These are phyloP conservation scores for Brassica balearica DNA, from an alignment of 441 rosid species.

Conservation along the genomic window DNA sequence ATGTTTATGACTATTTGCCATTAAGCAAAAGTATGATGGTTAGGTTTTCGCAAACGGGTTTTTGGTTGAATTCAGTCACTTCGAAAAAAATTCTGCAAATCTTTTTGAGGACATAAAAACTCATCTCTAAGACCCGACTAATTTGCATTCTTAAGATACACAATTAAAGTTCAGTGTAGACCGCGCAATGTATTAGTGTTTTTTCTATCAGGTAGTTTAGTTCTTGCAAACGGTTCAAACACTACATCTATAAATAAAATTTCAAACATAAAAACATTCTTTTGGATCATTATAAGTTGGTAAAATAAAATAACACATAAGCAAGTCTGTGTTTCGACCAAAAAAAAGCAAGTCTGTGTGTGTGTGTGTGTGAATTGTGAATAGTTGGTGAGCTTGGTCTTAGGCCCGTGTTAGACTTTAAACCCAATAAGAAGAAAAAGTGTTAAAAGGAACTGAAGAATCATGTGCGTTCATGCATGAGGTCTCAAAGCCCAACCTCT, in stretches of 20 bases:
- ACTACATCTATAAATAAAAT: neutral
- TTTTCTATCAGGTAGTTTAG: neutral
- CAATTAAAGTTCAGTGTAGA: neutral
- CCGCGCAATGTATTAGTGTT: neutral
- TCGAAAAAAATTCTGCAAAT: neutral
- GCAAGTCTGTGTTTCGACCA: neutral
- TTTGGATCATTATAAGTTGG: constrained; percentile 3
- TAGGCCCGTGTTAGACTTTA: neutral
- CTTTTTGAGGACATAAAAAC: neutral
- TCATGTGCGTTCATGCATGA: constrained; percentile 12
- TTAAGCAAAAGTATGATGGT: neutral
- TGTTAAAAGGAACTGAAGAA: neutral
- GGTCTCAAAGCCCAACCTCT: constrained; percentile 18
- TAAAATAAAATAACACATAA: neutral
- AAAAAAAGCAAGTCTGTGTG: neutral
- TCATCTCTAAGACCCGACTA: neutral
- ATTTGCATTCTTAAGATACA: neutral
- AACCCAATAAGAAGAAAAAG: constrained; percentile 1
- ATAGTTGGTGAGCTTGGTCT: constrained; percentile 6
- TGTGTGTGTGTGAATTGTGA: neutral
- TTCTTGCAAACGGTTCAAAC: neutral
- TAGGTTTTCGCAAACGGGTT: neutral
- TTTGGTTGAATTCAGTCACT: neutral
- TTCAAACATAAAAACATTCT: neutral
- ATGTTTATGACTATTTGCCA: neutral